These are phyloP conservation scores for Fistulinella prunicolor DNA, from an alignment of 768 basidiomycete species.

Conservation along the genomic window DNA sequence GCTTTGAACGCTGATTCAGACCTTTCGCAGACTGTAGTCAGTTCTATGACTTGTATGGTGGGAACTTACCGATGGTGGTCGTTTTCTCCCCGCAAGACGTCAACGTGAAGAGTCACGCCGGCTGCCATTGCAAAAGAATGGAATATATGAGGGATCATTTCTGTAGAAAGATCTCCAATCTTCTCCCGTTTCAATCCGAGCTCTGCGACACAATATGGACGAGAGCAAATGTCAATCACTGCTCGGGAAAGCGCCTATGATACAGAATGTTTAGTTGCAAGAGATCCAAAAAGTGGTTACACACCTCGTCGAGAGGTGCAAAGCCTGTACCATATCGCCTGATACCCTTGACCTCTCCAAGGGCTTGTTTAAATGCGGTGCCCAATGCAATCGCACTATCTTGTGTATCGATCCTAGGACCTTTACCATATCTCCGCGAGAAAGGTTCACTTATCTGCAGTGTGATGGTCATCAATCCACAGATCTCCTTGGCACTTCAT, in stretches of 20 bases:
- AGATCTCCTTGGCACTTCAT: slow-evolving; percentile 94
- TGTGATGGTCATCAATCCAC: slow-evolving; percentile 98
- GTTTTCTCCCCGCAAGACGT: slow-evolving; percentile 92
- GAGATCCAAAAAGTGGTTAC: slow-evolving; percentile 4
- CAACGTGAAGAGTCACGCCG: slow-evolving; percentile 90
- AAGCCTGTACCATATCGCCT: slow-evolving; percentile 94
- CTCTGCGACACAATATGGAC: slow-evolving; percentile 93
- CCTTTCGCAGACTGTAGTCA: slow-evolving; percentile 40
- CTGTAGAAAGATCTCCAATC: slow-evolving; percentile 91
- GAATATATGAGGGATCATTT: slow-evolving; percentile 98
- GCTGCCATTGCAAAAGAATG: slow-evolving; percentile 98
- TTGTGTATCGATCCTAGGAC: slow-evolving; percentile 46
- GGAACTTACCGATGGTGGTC: slow-evolving; percentile 88
- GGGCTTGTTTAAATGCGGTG: slow-evolving; percentile 88
- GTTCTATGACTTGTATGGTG: not conserved
- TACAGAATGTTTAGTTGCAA: not conserved
- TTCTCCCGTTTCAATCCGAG: slow-evolving; percentile 87
- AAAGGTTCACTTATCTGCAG: slow-evolving; percentile 78
- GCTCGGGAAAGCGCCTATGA: slow-evolving; percentile 87
- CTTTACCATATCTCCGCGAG: slow-evolving; percentile 11
- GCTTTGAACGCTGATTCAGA: slow-evolving; percentile 99
- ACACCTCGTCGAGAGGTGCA: slow-evolving; percentile 94
- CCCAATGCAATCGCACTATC: slow-evolving; percentile 86
- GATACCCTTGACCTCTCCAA: slow-evolving; percentile 94
- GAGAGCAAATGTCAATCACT: slow-evolving; percentile 97